Base-by-base conservation (phyloP, 176 grass and related monocot genomes). In the Aechmea fasciata region DNA sequence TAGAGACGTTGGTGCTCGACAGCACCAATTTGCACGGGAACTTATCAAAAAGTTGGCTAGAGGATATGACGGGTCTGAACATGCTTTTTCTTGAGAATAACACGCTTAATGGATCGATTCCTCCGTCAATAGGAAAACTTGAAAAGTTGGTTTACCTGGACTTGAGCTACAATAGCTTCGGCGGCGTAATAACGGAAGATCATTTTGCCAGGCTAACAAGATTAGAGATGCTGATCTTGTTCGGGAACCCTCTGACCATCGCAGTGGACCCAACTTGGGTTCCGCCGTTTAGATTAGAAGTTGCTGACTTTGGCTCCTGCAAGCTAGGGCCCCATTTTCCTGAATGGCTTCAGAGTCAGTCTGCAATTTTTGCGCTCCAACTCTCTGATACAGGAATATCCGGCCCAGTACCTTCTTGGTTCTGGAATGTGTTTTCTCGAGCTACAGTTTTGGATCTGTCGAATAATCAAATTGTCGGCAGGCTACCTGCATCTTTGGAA, bases 301-400 rank as follows among this genome's bases (percentile, higher is more conserved):
- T 0, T 0, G 50, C 64, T 19, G 0, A 11, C 4, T 57, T 87
- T 17, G 41, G 57, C 48, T 72, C 71, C 26, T 75, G 47, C 26
- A 22, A 9, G 2, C 24, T 87, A 12, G 84, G 71, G 20, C 67
- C 68, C 18, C 7, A 1, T 0, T 80, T 87, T 51, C 80, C 85
- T 41, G 8, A 12, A 5, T 84, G 81, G 86, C 67, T 87, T 9
- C 47, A 55, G n/a, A 13, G 5, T 3, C 22, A 49, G 20, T 49
- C 9, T 0, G 47, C 20, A 50, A 69, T 82, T 53, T 13, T 20
- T 29, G 7, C 26, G 1, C 20, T 88, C 2, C 28, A 50, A 2
- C 51, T 88, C 8, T 80, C 77, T 7, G 26, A 20, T 9, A 66
- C 80, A 0, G 17, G 52, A 3, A 80, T 87, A 63, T 22, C 48